Evolutionary conservation across 140 eudicot genomes (phyloP).

Genomic region (Anethum foeniculum): DNA sequence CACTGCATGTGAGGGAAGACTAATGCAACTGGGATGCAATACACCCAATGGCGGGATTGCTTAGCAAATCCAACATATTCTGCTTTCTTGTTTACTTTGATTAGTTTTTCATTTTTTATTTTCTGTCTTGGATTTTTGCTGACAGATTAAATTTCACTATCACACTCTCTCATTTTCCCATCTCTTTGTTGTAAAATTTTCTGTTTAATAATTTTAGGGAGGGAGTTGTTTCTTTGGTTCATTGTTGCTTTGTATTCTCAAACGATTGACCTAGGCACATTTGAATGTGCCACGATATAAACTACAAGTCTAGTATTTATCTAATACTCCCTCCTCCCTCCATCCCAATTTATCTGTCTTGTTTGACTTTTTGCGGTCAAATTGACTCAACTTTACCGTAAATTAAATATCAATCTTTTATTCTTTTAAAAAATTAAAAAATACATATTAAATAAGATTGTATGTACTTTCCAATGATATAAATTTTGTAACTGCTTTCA

Average conservation of each 20-base stretch:
- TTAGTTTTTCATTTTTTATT: background rate
- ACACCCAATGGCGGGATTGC: background rate
- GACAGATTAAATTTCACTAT: background rate
- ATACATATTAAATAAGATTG: no score
- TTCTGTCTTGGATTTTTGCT: background rate
- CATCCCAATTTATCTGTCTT: no score
- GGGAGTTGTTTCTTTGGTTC: background rate
- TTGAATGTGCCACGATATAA: background rate
- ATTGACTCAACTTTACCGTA: no score
- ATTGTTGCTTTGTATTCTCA: background rate
- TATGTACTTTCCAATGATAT: no score
- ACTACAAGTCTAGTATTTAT: background rate
- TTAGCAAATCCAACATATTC: background rate
- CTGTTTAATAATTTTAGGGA: background rate
- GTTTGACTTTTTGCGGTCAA: no score
- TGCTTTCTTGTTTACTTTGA: background rate
- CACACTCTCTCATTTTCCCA: background rate
- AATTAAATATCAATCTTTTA: no score
- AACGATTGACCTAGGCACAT: background rate
- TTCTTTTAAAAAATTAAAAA: no score
- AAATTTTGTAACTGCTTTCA: no score
- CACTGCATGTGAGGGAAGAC: background rate
- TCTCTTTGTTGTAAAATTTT: background rate
- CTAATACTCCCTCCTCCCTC: no score
- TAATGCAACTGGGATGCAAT: slow-evolving; percentile 2